phyloP scores from a whole-genome alignment of 495 filamentous ascomycete genomes.

The Penicillium ochrochloron region DNA sequence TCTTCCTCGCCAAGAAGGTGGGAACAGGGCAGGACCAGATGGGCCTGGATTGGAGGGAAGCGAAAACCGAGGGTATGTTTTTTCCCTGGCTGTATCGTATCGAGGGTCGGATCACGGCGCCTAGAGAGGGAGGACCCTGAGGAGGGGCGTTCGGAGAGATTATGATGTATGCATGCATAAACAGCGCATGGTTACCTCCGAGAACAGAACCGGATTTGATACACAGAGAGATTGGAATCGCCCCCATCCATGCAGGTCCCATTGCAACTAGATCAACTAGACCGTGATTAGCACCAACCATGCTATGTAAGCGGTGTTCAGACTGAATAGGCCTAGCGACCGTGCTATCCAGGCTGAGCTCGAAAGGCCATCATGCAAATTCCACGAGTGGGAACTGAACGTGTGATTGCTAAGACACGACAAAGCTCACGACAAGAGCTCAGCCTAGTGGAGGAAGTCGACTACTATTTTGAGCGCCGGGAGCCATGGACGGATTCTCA shows the following conservation, averaged over 20 bases:
- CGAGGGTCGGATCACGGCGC: background rate
- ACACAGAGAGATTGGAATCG: too few species aligned
- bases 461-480: background rate
- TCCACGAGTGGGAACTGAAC: background rate
- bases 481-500: background rate
- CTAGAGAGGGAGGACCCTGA: background rate
- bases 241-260: background rate
- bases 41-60: background rate
- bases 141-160: background rate
- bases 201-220: background rate
- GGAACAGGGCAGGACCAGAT: background rate
- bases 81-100: background rate
- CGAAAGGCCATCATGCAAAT: background rate
- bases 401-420: background rate
- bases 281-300: background rate
- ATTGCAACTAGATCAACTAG: background rate
- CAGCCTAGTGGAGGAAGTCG: background rate
- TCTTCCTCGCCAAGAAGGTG: background rate
- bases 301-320: background rate
- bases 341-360: background rate
- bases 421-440: background rate
- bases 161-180: conserved; percentile 9
- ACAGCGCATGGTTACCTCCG: background rate
- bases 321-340: background rate
- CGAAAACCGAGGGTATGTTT: background rate